A percentile compares a stretch with the other conserved stretches of the same genome.
These are phyloP conservation scores for Xerophyta viscosa DNA, from an alignment of 106 monocot species.

Conservation along the genomic window DNA sequence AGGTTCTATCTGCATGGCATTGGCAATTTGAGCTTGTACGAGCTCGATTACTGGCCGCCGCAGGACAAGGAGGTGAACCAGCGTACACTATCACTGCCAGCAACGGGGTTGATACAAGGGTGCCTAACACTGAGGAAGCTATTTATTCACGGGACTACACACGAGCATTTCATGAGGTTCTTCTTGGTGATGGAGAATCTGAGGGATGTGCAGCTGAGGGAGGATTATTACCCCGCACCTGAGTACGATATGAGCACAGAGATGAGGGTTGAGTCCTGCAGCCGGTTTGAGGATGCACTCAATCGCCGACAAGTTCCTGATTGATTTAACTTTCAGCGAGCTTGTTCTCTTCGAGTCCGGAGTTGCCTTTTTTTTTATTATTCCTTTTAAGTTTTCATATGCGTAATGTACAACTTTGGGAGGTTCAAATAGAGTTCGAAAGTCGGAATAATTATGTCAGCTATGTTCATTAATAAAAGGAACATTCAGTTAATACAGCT, in stretches of 20 bases:
- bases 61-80: slow-evolving; percentile 96
- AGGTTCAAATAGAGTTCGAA: too few species aligned
- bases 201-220: slow-evolving; percentile 86
- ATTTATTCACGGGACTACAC: slow-evolving; percentile 85
- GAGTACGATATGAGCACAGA: slow-evolving; percentile 93
- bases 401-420: too few species aligned
- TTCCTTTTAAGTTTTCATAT: too few species aligned
- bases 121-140: slow-evolving; percentile 61
- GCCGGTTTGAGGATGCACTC: slow-evolving; percentile 68
- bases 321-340: slow-evolving; percentile 2
- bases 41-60: slow-evolving; percentile 99
- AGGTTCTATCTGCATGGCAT: slow-evolving; percentile 80
- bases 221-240: slow-evolving; percentile 94
- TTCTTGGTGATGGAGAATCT: slow-evolving; percentile 50
- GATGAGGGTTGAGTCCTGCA: slow-evolving; percentile 83
- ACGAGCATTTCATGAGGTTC: slow-evolving; percentile 95
- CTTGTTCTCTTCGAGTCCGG: too few species aligned
- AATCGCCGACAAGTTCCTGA: slow-evolving; percentile 50
- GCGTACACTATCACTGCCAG: slow-evolving; percentile 72
- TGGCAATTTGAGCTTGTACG: slow-evolving; percentile 35
- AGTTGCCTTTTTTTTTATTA: too few species aligned
- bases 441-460: too few species aligned
- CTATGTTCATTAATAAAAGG: too few species aligned
- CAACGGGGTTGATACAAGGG: slow-evolving; percentile 54
- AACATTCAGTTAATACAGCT: too few species aligned